Conservation (phyloP, 2,329 filamentous ascomycete genomes). For the Phialophora verrucosa region DNA sequence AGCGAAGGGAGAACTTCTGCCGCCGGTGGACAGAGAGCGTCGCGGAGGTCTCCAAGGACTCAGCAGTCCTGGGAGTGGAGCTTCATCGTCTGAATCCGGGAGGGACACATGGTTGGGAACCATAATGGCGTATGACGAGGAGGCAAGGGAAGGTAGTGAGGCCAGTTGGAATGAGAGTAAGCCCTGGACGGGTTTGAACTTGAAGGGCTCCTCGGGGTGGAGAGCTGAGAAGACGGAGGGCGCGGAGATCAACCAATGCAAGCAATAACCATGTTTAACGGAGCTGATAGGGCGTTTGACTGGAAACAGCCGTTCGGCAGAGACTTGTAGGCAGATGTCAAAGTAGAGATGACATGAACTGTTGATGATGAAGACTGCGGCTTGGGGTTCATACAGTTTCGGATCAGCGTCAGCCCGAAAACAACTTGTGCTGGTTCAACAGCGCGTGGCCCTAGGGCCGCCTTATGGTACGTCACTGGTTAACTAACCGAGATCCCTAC, state of each 20-base stretch:
- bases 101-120: conserved; percentile 29
- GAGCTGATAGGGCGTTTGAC: background rate
- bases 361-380: conserved; percentile 4
- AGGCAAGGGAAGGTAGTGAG: background rate
- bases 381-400: conserved; percentile 6
- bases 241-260: conserved; percentile 2
- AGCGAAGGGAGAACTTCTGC: conserved; percentile 49
- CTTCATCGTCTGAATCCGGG: conserved; percentile 39
- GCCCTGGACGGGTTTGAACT: background rate
- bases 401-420: conserved; percentile 12
- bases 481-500: background rate
- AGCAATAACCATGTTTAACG: background rate
- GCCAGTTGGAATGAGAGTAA: background rate
- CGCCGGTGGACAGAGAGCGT: conserved; percentile 43
- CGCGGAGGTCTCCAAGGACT: conserved; percentile 60
- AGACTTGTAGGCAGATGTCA: conserved; percentile 4
- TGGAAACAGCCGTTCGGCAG: background rate
- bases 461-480: background rate
- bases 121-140: conserved; percentile 17
- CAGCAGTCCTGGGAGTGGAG: conserved; percentile 44
- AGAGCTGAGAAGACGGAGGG: background rate
- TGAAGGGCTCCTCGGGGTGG: background rate
- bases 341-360: conserved; percentile 1
- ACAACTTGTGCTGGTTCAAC: background rate
- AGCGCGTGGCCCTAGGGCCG: background rate